These are phyloP conservation scores for Beta vulgaris DNA, from an alignment of 148 eudicot genomes.

Conservation along the genomic window DNA sequence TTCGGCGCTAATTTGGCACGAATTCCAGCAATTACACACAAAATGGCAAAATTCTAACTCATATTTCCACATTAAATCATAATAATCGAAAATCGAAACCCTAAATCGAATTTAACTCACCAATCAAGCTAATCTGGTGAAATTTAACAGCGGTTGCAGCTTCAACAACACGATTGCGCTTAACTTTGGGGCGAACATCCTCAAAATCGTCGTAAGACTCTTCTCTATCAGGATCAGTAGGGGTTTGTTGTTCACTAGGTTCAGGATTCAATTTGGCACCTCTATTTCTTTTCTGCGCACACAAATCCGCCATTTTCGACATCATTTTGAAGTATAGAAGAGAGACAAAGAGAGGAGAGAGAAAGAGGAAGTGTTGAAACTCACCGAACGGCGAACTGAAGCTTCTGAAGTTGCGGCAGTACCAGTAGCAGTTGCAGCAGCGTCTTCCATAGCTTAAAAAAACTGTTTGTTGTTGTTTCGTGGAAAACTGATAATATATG, in stretches of 20 bases:
- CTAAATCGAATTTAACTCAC: slow-evolving; percentile 27
- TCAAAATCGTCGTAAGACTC: slow-evolving; percentile 65
- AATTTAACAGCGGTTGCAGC: slow-evolving; percentile 27
- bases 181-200: slow-evolving; percentile 57
- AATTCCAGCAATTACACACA: too few relatives aligned
- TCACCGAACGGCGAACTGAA: slow-evolving; percentile 56
- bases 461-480: neutral
- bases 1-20: too few relatives aligned
- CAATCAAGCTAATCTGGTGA: slow-evolving; percentile 50
- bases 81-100: neutral
- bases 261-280: slow-evolving; percentile 27
- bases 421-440: neutral
- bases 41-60: neutral
- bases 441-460: slow-evolving; percentile 46
- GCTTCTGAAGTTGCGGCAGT: slow-evolving; percentile 35
- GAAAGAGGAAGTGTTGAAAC: neutral
- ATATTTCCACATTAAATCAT: neutral
- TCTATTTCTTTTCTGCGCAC: slow-evolving; percentile 67
- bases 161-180: slow-evolving; percentile 51
- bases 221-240: slow-evolving; percentile 41
- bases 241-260: slow-evolving; percentile 34
- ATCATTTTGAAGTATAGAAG: neutral
- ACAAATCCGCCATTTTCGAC: slow-evolving; percentile 15
- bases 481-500: too few relatives aligned
- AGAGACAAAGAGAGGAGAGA: neutral